These are phyloP conservation scores for Uronychia setigera DNA, from an alignment of 73 alveolate species.

Conservation along the genomic window DNA sequence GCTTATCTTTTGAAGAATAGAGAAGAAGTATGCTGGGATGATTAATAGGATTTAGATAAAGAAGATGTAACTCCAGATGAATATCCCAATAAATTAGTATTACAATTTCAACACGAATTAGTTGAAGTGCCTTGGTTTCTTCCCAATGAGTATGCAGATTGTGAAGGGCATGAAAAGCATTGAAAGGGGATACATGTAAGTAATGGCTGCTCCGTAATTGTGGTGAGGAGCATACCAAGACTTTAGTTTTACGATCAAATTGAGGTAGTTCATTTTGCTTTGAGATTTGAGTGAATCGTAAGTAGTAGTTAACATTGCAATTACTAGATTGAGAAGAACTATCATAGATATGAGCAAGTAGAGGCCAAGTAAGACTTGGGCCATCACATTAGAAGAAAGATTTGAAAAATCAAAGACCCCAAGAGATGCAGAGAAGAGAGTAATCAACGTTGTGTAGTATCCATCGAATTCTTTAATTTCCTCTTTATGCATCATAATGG, in stretches of 20 bases:
- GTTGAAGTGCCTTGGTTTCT: neutral
- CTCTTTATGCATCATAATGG: neutral
- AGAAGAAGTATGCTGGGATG: neutral
- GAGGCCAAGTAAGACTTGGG: neutral
- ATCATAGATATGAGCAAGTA: neutral
- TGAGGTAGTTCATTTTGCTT: neutral
- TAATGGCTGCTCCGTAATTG: neutral
- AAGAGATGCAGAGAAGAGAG: slow-evolving; percentile 10
- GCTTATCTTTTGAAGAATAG: neutral
- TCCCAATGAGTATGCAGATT: neutral
- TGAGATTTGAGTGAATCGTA: neutral
- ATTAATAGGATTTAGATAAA: neutral
- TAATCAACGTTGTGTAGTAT: neutral
- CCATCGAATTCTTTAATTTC: neutral
- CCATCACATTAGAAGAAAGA: neutral
- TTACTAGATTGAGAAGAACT: neutral
- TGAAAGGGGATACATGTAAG: neutral
- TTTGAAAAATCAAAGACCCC: slow-evolving; percentile 1
- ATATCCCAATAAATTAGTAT: neutral
- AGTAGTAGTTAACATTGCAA: neutral
- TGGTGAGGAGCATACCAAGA: neutral
- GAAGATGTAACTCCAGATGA: neutral
- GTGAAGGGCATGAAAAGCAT: neutral
- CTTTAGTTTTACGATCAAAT: neutral
- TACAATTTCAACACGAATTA: neutral